phyloP scores from a whole-genome alignment of 768 basidiomycete species.

The Pulveroboletus sp. region DNA sequence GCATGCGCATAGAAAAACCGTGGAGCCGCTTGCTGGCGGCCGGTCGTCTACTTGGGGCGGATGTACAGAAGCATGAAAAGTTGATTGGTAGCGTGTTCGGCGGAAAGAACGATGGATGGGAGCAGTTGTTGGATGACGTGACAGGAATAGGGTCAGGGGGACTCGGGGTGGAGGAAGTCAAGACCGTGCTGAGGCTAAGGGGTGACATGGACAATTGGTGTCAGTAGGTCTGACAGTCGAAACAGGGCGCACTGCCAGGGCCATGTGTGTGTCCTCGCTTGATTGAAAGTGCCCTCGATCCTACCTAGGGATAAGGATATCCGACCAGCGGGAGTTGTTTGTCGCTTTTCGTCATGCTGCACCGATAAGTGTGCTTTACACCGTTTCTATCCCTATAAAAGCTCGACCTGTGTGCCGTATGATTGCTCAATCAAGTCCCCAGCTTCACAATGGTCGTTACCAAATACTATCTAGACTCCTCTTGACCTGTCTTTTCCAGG shows the following conservation, averaged over 20 bases:
- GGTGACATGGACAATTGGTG: constrained; percentile 30
- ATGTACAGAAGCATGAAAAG: constrained; percentile 36
- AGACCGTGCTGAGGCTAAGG: constrained; percentile 46
- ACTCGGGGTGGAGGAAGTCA: constrained; percentile 57
- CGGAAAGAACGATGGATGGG: constrained; percentile 43
- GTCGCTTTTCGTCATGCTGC: too few species aligned
- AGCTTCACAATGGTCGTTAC: constrained; percentile 16
- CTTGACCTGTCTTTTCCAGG: constrained; percentile 15
- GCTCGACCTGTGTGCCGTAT: constrained; percentile 2
- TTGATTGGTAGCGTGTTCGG: constrained; percentile 14
- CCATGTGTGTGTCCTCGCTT: too few species aligned
- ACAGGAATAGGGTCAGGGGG: constrained; percentile 57
- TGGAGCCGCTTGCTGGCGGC: constrained; percentile 74
- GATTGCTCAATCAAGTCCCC: neutral
- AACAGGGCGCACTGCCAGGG: too few species aligned
- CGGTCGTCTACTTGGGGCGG: constrained; percentile 59
- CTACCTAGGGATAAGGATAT: too few species aligned
- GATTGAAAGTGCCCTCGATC: too few species aligned
- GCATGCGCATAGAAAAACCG: constrained; percentile 59
- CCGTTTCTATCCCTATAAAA: constrained; percentile 12
- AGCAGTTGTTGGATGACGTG: constrained; percentile 39
- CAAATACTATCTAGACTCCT: constrained; percentile 20
- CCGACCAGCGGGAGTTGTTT: too few species aligned
- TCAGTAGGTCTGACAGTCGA: constrained; percentile 1
- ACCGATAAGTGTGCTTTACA: too few species aligned